A percentile compares a stretch with the other conserved stretches of the same genome.
phyloP scores from a whole-genome alignment of 768 basidiomycete species.

The Austroboletus eburneus region DNA sequence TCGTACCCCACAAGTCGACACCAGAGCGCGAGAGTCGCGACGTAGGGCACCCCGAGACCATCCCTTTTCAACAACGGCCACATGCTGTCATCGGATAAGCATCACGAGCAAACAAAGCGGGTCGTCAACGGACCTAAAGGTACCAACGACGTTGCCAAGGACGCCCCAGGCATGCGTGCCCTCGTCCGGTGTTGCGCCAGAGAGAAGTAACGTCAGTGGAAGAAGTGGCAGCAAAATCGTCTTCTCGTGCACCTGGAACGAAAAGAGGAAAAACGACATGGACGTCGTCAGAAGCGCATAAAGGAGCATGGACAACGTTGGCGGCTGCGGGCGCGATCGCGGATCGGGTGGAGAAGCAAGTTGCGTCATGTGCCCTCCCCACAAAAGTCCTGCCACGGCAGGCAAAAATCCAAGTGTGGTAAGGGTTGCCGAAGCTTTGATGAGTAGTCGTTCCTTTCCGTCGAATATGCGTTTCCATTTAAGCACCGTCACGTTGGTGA shows the following conservation, averaged over 20 bases:
- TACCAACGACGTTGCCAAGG: slow-evolving; percentile 71
- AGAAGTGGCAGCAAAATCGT: slow-evolving; percentile 82
- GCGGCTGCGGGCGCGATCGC: slow-evolving; percentile 32
- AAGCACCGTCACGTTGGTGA: slow-evolving; percentile 72
- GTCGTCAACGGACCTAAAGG: slow-evolving; percentile 83
- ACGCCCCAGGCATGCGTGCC: slow-evolving; percentile 29
- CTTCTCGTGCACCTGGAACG: slow-evolving; percentile 97
- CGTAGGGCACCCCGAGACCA: slow-evolving; percentile 70
- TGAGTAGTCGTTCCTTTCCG: slow-evolving; percentile 45
- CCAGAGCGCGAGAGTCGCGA: slow-evolving; percentile 69
- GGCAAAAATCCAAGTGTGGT: slow-evolving; percentile 74
- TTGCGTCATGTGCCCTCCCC: slow-evolving; percentile 33
- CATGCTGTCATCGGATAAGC: slow-evolving; percentile 56
- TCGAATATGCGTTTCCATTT: slow-evolving; percentile 62
- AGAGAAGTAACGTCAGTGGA: slow-evolving; percentile 77
- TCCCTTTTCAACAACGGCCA: slow-evolving; percentile 86
- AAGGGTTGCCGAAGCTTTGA: slow-evolving; percentile 60
- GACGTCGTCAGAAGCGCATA: slow-evolving; percentile 77
- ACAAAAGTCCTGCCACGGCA: slow-evolving; percentile 44
- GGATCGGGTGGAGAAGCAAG: neutral
- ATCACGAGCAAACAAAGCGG: neutral
- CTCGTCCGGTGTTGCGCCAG: slow-evolving; percentile 32
- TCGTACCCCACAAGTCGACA: slow-evolving; percentile 79
- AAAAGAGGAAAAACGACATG: slow-evolving; percentile 93
- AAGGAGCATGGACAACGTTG: slow-evolving; percentile 66